Evolutionary conservation across 495 filamentous ascomycete genomes (phyloP).

Genomic region (Lepraria neglecta): DNA sequence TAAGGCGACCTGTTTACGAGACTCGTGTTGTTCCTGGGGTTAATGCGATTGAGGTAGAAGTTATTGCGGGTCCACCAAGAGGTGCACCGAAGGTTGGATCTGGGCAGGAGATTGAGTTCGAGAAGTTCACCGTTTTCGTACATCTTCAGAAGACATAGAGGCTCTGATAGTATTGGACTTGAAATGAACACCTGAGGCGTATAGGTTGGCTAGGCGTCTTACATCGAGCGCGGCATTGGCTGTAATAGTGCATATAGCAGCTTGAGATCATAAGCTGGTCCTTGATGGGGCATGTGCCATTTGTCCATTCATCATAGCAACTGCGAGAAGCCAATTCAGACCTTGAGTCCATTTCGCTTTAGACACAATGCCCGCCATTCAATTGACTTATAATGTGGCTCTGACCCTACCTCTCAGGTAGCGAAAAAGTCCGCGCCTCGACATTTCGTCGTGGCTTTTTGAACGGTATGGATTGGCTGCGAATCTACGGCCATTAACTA

Average conservation of each 20-base stretch:
- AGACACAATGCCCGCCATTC: too few relatives aligned
- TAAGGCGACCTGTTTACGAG: slow-evolving; percentile 53
- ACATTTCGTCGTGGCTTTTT: too few relatives aligned
- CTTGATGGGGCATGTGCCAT: not conserved
- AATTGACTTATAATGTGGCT: too few relatives aligned
- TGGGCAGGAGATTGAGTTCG: slow-evolving; percentile 58
- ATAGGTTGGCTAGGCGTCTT: not conserved
- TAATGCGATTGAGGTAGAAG: slow-evolving; percentile 59
- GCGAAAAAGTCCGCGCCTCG: too few relatives aligned
- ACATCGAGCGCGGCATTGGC: not conserved
- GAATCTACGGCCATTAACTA: too few relatives aligned
- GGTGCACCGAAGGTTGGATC: slow-evolving; percentile 46
- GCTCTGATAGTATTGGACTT: not conserved
- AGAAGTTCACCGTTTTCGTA: slow-evolving; percentile 58
- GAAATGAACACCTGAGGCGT: not conserved
- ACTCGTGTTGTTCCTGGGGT: slow-evolving; percentile 52
- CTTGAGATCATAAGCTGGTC: not conserved
- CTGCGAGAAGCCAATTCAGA: too few relatives aligned
- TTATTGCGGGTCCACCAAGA: slow-evolving; percentile 56
- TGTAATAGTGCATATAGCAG: not conserved
- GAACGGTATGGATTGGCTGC: too few relatives aligned
- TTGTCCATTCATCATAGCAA: not conserved
- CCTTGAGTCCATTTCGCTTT: too few relatives aligned
- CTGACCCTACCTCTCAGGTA: too few relatives aligned
- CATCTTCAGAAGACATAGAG: slow-evolving; percentile 39